Conservation (phyloP, 1,139 yeast species). For the Yamadazyma diddensiae region DNA sequence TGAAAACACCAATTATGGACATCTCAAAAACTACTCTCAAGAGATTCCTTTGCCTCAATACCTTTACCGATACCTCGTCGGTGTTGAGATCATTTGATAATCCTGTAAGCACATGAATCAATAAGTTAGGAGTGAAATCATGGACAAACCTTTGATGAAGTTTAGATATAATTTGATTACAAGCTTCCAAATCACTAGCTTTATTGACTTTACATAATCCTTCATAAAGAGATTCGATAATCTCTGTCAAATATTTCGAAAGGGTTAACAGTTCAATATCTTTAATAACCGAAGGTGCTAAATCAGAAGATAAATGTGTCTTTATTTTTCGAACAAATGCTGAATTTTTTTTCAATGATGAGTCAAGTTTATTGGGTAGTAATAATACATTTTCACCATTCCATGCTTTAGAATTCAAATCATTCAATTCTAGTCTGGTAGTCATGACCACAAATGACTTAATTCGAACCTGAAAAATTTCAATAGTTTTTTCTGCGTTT, state of each 20-base stretch:
- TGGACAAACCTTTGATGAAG: constrained; percentile 71
- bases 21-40: constrained; percentile 61
- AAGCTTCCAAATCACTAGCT: constrained; percentile 59
- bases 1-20: constrained; percentile 57
- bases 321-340: constrained; percentile 74
- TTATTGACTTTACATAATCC: constrained; percentile 56
- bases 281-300: constrained; percentile 42
- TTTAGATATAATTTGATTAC: constrained; percentile 66
- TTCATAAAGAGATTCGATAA: constrained; percentile 61
- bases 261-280: constrained; percentile 65
- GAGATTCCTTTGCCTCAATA: constrained; percentile 40
- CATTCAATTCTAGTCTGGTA: constrained; percentile 24
- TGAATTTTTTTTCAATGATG: constrained; percentile 80
- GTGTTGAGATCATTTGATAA: constrained; percentile 38
- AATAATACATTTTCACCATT: constrained; percentile 35
- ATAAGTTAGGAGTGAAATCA: constrained; percentile 51
- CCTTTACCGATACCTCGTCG: constrained; percentile 43
- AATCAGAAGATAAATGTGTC: constrained; percentile 47
- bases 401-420: constrained; percentile 54
- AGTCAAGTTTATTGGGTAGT: constrained; percentile 49
- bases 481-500: too few species aligned
- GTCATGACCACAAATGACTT: background rate
- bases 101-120: constrained; percentile 46
- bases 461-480: too few species aligned
- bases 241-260: constrained; percentile 75